These are phyloP conservation scores for Citeromyces siamensis DNA, from an alignment of 1,139 yeast genomes.

Conservation along the genomic window DNA sequence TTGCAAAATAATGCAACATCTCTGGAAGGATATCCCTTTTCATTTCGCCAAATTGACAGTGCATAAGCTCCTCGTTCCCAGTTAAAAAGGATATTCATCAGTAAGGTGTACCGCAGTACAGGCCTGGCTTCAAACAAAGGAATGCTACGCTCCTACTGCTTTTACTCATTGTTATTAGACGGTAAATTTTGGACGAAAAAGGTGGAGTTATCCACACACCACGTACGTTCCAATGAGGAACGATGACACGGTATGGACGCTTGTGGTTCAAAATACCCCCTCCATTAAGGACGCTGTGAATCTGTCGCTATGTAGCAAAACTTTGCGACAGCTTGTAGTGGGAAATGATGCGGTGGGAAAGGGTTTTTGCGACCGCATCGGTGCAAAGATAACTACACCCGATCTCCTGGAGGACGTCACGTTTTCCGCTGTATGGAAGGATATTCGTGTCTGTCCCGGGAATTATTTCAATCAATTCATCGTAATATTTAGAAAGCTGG, in stretches of 20 bases:
- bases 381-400: not conserved
- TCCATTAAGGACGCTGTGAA: not conserved
- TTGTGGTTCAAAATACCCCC: not conserved
- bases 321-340: not conserved
- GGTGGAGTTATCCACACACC: no score
- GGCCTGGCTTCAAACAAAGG: no score
- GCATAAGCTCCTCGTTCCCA: no score
- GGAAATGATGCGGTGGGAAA: not conserved
- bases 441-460: not conserved
- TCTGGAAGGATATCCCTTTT: no score
- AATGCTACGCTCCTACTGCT: no score
- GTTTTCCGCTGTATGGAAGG: not conserved
- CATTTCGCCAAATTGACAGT: no score
- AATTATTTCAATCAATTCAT: conserved; percentile 21
- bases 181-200: no score
- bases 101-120: no score
- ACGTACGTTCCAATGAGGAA: no score
- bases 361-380: not conserved
- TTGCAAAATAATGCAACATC: no score
- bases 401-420: not conserved
- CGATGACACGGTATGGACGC: not conserved
- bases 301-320: not conserved
- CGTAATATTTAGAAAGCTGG: conserved; percentile 27
- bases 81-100: no score
- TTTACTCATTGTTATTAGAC: no score